Evolutionary conservation across 805 yeast genomes (phyloP).

Genomic region (Metschnikowia koreensis): DNA sequence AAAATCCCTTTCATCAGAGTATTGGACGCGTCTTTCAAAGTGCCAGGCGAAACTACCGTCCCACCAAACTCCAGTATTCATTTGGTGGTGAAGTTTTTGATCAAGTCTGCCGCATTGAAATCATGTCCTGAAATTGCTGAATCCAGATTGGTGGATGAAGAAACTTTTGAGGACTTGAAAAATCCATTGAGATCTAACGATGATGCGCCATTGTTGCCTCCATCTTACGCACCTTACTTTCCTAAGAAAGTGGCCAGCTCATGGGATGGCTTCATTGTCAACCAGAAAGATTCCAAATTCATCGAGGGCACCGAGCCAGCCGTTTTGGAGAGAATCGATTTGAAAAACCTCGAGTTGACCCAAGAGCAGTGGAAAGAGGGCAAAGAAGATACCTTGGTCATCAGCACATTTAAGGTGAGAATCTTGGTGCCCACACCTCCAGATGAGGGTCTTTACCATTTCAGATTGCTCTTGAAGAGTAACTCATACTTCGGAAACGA

Average conservation of each 20-base stretch:
- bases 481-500: slow-evolving; percentile 83
- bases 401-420: slow-evolving; percentile 77
- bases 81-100: slow-evolving; percentile 69
- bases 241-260: slow-evolving; percentile 51
- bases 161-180: slow-evolving; percentile 61
- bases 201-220: slow-evolving; percentile 67
- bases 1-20: slow-evolving; percentile 68
- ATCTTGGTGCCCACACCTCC: slow-evolving; percentile 77
- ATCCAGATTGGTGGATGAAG: slow-evolving; percentile 49
- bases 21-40: slow-evolving; percentile 68
- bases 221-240: slow-evolving; percentile 70
- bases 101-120: slow-evolving; percentile 71
- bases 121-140: slow-evolving; percentile 48
- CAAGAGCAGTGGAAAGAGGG: slow-evolving; percentile 52
- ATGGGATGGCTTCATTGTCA: slow-evolving; percentile 69
- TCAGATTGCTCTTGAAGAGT: slow-evolving; percentile 68
- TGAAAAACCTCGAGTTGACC: slow-evolving; percentile 52
- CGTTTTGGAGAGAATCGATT: slow-evolving; percentile 48
- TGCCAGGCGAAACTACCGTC: slow-evolving; percentile 78
- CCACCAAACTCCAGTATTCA: slow-evolving; percentile 69
- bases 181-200: slow-evolving; percentile 68
- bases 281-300: slow-evolving; percentile 78
- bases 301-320: slow-evolving; percentile 61
- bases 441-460: slow-evolving; percentile 59
- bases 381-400: slow-evolving; percentile 35